phyloP scores from a whole-genome alignment of 257 asterid genomes.

The Nicotiana benthamiana region DNA sequence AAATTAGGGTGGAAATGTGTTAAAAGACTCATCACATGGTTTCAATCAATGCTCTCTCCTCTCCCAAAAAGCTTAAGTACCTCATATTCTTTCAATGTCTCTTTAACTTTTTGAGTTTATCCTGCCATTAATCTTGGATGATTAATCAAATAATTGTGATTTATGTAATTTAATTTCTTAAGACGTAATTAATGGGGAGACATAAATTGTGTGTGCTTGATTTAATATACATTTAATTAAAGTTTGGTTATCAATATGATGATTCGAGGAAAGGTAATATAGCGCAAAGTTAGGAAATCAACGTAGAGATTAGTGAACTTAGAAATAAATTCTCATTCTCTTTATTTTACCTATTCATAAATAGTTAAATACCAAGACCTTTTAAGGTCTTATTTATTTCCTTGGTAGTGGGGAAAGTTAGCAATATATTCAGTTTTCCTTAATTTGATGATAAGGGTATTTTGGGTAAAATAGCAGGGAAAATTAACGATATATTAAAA shows the following conservation, averaged over 20 bases:
- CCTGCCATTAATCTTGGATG: not conserved
- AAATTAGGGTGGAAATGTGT: not conserved
- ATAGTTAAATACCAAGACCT: no score
- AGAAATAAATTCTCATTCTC: not conserved
- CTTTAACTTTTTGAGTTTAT: not conserved
- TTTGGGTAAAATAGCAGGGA: no score
- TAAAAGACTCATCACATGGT: not conserved
- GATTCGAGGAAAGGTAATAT: not conserved
- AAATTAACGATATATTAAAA: no score
- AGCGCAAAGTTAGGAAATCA: not conserved
- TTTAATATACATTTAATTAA: no score
- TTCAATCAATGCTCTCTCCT: slow-evolving; percentile 9
- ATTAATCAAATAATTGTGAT: no score
- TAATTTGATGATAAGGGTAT: no score
- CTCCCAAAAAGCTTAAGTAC: not conserved
- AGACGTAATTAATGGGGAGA: not conserved
- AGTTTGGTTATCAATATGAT: not conserved
- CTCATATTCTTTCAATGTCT: not conserved
- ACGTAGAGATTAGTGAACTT: no score
- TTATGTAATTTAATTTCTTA: not conserved
- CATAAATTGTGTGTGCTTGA: not conserved
- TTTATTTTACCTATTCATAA: not conserved
- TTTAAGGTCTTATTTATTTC: no score
- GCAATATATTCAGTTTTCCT: no score
- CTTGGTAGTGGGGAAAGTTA: no score